Percentiles rank a stretch among this genome's conserved stretches.
phyloP scores from a whole-genome alignment of 2,329 filamentous ascomycete genomes.

The Cladosporium sp. region DNA sequence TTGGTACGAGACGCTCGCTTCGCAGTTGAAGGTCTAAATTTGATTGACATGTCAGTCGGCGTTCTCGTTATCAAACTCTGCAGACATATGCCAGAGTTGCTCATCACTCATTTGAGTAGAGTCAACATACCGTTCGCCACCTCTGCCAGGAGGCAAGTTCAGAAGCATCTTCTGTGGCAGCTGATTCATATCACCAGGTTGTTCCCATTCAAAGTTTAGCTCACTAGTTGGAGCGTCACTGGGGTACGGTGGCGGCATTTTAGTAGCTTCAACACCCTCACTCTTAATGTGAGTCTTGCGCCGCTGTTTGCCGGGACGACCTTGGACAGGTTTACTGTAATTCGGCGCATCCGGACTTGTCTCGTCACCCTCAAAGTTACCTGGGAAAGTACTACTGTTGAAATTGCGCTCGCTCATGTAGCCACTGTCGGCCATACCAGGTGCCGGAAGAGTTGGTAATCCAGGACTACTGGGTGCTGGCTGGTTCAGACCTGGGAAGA shows the following conservation, averaged over 20 bases:
- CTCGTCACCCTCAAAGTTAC: conserved; percentile 54
- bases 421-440: conserved; percentile 58
- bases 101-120: conserved; percentile 15
- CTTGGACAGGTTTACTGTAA: conserved; percentile 30
- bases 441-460: conserved; percentile 48
- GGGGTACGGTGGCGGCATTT: conserved; percentile 9
- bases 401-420: conserved; percentile 58
- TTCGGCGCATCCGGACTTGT: conserved; percentile 35
- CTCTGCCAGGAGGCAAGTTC: conserved; percentile 17
- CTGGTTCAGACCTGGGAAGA: conserved; percentile 53
- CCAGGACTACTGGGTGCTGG: conserved; percentile 68
- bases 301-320: conserved; percentile 24
- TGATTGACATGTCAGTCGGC: background rate
- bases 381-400: conserved; percentile 58
- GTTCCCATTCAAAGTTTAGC: conserved; percentile 19
- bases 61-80: background rate
- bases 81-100: background rate
- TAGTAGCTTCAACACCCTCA: conserved; percentile 18
- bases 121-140: conserved; percentile 25
- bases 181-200: conserved; percentile 23
- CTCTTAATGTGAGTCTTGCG: conserved; percentile 24
- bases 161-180: conserved; percentile 22
- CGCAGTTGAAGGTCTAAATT: conserved; percentile 2
- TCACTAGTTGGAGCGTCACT: conserved; percentile 14
- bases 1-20: conserved; percentile 9